Evolutionary conservation across 2,329 filamentous ascomycete genomes (phyloP), one percentile per base, ranked within the genome.

Genomic region (Leptographium galeiforme): DNA sequence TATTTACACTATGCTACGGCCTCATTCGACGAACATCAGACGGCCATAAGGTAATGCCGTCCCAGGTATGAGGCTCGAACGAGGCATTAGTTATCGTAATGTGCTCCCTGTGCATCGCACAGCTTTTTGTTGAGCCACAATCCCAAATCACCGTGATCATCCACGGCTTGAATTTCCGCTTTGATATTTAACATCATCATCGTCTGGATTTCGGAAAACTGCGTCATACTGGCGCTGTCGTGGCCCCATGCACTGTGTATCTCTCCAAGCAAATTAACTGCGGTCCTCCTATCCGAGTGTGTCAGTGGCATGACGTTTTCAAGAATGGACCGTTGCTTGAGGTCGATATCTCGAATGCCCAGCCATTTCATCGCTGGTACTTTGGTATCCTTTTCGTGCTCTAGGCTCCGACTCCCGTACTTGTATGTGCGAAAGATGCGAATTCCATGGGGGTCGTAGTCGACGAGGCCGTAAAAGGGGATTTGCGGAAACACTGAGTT

Each of bases 101-200:
- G 14, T 30, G 12, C 16, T 30, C 18, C 12, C 3, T 46, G 12
- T 14, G 2, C 25, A 5, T 38, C 10, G 14, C 18, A 38, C 40
- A 80, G 63, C 50, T 69, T 66, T 2, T 57, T 51, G 49, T 81
- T 70, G 4, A 82, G 63, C 77, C 78, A 82, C 0, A 58, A 38
- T 0, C 68, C 65, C 6, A 81, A 60, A 49, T 75, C 68, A 0
- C 78, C 77, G 10, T 67, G 68, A 4, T 77, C 70, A 53, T 86
- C 82, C 8, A 87, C 66, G 18, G 81, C 76, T 61, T 93, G 85
- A 50, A 91, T 87, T 63, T 93, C 87, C 0, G 84, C 84, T 62
- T 91, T 93, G 48, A 82, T 61, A 51, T 85, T 84, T 50, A 90
- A 68, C 69, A 86, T 76, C 19, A 91, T 67, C 85, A 91, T 89